Evolutionary conservation across 768 basidiomycete species (phyloP).

Genomic region (Mycena latifolia): DNA sequence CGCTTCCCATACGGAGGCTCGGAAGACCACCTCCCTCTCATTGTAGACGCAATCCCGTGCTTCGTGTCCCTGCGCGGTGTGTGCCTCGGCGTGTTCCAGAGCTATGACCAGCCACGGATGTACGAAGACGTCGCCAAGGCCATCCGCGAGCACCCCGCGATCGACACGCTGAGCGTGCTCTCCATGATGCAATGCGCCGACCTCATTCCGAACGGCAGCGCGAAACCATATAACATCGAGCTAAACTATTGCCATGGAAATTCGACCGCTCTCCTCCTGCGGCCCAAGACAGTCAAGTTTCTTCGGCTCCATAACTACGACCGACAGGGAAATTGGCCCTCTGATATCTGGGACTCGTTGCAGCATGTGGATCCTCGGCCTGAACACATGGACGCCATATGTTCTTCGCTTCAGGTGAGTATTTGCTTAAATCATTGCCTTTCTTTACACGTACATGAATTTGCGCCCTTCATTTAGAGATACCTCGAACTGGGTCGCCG

Average conservation of each 20-base stretch:
- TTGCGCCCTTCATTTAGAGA: background rate
- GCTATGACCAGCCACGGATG: conserved; percentile 15
- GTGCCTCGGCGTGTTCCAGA: conserved; percentile 16
- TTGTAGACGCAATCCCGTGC: background rate
- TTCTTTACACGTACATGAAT: no score
- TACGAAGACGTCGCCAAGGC: background rate
- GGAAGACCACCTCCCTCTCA: background rate
- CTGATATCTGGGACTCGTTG: conserved; percentile 10
- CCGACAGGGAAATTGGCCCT: background rate
- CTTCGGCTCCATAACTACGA: conserved; percentile 4
- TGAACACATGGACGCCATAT: background rate
- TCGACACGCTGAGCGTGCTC: conserved; percentile 14
- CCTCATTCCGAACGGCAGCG: conserved; percentile 1
- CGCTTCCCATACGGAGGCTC: background rate
- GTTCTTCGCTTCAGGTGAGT: background rate
- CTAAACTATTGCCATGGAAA: conserved; percentile 7
- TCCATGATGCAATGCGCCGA: conserved; percentile 1
- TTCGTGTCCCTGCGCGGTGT: conserved; percentile 16
- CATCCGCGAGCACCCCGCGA: conserved; percentile 13
- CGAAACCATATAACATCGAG: conserved; percentile 3
- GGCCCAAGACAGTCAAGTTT: background rate
- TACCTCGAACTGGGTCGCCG: background rate
- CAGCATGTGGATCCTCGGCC: background rate
- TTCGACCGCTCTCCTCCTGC: background rate
- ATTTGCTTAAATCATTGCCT: no score